Percentiles rank a stretch among this genome's conserved stretches.
Conservation (phyloP, 352 stramenopile genomes). For the Peronospora destructor region DNA sequence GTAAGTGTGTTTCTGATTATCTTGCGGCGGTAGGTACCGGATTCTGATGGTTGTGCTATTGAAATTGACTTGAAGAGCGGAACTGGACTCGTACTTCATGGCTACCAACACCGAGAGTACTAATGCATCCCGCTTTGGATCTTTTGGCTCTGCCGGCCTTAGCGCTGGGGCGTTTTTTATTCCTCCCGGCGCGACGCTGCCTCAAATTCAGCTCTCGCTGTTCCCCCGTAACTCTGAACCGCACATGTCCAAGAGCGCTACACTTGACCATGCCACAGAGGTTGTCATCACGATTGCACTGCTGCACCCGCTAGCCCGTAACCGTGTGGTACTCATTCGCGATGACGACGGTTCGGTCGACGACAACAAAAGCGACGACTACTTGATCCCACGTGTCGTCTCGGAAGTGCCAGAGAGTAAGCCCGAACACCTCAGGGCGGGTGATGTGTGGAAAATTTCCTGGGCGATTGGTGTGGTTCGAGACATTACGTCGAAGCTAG, state of each 20-base stretch:
- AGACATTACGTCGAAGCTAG: conserved; percentile 40
- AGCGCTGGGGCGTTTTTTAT: conserved; percentile 70
- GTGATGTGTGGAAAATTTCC: conserved; percentile 60
- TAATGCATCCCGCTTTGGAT: conserved; percentile 40
- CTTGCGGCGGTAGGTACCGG: not conserved
- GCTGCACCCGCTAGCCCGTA: conserved; percentile 44
- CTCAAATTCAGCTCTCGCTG: conserved; percentile 86
- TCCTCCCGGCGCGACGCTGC: conserved; percentile 51
- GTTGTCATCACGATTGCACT: conserved; percentile 83
- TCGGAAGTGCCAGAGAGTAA: conserved; percentile 43
- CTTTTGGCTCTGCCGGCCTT: conserved; percentile 62
- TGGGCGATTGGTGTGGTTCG: conserved; percentile 54
- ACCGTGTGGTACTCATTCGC: conserved; percentile 37
- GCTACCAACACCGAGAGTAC: conserved; percentile 19
- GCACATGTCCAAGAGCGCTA: conserved; percentile 46
- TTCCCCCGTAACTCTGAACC: conserved; percentile 83
- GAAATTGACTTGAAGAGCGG: conserved; percentile 20
- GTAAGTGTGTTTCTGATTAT: conserved; percentile 23
- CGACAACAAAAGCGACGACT: conserved; percentile 30
- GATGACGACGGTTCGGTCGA: conserved; percentile 29
- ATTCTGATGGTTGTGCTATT: conserved; percentile 6
- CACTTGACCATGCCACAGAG: conserved; percentile 37
- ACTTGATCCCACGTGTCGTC: conserved; percentile 39
- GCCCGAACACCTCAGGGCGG: conserved; percentile 40
- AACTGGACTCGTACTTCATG: conserved; percentile 45